A percentile compares a stretch with the other conserved stretches of the same genome.
Conservation (phyloP, 257 asterid genomes). For the Nicotiana otophora region DNA sequence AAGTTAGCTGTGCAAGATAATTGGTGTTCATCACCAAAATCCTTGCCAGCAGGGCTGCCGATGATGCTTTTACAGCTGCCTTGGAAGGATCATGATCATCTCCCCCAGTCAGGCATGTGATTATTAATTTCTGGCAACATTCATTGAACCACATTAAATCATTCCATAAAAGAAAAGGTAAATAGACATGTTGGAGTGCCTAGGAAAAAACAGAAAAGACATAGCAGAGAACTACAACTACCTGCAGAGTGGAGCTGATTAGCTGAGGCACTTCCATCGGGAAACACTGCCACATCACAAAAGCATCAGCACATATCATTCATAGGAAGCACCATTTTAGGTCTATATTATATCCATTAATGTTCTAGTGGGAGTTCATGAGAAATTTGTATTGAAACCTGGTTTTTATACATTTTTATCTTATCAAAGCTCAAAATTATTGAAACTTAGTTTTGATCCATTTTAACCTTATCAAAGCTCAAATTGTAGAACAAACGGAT, state of each 20-base stretch:
- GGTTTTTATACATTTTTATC: not conserved
- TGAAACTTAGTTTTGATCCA: not conserved
- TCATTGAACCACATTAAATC: conserved; percentile 6
- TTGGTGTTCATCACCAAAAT: conserved; percentile 83
- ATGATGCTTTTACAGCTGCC: conserved; percentile 71
- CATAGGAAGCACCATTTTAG: not conserved
- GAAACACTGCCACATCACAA: conserved; percentile 62
- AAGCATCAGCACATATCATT: conserved; percentile 12
- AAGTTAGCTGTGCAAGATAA: conserved; percentile 79
- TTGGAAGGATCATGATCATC: conserved; percentile 86
- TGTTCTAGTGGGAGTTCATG: not conserved
- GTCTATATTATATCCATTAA: not conserved
- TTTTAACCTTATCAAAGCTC: not conserved
- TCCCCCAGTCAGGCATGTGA: conserved; percentile 78
- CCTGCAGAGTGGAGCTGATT: conserved; percentile 77
- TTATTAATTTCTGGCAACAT: conserved; percentile 60
- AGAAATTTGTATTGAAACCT: not conserved
- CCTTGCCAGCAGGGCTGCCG: conserved; percentile 91
- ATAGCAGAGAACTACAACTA: conserved; percentile 20
- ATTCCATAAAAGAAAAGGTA: conserved; percentile 2
- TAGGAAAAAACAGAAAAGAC: not conserved
- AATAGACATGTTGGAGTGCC: not conserved
- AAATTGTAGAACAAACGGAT: not conserved
- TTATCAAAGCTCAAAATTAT: not conserved
- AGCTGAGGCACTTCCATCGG: conserved; percentile 81